phyloP scores from a whole-genome alignment of 208 protist genomes.

The Herpetomonas samuelpessoai region DNA sequence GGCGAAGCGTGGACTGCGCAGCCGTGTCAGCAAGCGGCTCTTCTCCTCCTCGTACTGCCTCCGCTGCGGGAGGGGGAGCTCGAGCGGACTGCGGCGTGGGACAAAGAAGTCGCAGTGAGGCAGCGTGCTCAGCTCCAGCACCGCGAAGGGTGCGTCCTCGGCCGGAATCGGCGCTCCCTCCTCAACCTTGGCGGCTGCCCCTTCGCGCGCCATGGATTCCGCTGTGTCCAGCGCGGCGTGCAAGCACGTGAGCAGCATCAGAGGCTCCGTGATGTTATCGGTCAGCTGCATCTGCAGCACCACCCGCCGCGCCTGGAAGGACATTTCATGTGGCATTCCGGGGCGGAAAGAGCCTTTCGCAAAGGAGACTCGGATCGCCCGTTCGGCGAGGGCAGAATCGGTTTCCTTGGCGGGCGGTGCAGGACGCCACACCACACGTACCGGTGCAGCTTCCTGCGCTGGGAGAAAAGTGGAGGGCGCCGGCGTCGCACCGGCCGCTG shows the following conservation, averaged over 20 bases:
- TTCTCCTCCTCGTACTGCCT: constrained; percentile 31
- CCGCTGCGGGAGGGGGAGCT: constrained; percentile 38
- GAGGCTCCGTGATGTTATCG: constrained; percentile 2
- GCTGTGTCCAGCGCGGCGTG: constrained; percentile 7
- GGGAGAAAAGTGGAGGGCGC: not conserved
- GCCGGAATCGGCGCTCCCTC: not conserved
- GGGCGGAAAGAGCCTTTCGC: not conserved
- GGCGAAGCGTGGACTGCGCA: constrained; percentile 18
- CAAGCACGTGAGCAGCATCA: constrained; percentile 1
- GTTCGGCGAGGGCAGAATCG: not conserved
- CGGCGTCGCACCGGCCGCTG: not conserved
- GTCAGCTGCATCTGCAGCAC: constrained; percentile 3
- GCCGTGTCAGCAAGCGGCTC: constrained; percentile 29
- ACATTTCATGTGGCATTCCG: not conserved
- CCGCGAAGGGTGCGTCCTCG: not conserved
- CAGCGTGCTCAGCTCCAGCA: constrained; percentile 27
- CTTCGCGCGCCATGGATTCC: not conserved
- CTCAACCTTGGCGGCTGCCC: too few species aligned
- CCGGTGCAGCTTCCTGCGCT: not conserved
- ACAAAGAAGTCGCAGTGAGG: constrained; percentile 55
- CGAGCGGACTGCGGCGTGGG: constrained; percentile 28
- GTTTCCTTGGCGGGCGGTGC: not conserved
- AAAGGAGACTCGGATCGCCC: not conserved
- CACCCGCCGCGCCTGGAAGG: not conserved
- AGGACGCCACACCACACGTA: not conserved